Percentiles rank a stretch among this genome's conserved stretches.
Conservation (phyloP, 106 monocot genomes). For the Chionographis japonica region DNA sequence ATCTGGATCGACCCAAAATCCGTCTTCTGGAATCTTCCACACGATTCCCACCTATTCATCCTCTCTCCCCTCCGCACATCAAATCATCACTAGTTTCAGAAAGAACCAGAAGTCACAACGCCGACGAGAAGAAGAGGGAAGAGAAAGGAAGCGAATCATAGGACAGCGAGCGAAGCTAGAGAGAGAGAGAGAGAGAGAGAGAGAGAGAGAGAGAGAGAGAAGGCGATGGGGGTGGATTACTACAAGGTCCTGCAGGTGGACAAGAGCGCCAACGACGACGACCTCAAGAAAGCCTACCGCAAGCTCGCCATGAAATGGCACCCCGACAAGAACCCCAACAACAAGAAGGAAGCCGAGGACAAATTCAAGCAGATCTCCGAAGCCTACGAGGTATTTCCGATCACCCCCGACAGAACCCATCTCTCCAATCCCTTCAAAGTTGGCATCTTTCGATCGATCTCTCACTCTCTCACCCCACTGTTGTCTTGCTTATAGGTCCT, state of each 20-base stretch:
- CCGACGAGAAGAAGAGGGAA: not conserved
- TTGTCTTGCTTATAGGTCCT: conserved; percentile 38
- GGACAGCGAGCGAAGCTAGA: no score
- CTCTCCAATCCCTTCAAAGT: not conserved
- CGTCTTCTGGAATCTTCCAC: conserved; percentile 12
- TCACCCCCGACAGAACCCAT: not conserved
- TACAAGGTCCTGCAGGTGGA: conserved; percentile 74
- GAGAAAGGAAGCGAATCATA: no score
- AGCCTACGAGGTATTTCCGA: conserved; percentile 57
- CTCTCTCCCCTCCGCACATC: not conserved
- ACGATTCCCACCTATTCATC: not conserved
- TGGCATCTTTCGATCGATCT: no score
- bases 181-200: not conserved
- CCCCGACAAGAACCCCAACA: conserved; percentile 89
- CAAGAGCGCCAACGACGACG: conserved; percentile 60
- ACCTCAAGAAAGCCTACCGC: conserved; percentile 85
- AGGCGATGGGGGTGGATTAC: conserved; percentile 73
- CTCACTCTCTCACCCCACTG: no score
- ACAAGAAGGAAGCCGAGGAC: conserved; percentile 90
- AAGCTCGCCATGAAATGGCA: conserved; percentile 99
- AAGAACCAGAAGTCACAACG: not conserved
- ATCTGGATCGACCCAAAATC: no score
- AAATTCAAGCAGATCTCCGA: conserved; percentile 96
- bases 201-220: not conserved
- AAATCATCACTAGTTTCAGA: not conserved